Percentiles rank a stretch among this genome's conserved stretches.
phyloP scores from a whole-genome alignment of 257 asterid genomes.

The Datura wrightii region DNA sequence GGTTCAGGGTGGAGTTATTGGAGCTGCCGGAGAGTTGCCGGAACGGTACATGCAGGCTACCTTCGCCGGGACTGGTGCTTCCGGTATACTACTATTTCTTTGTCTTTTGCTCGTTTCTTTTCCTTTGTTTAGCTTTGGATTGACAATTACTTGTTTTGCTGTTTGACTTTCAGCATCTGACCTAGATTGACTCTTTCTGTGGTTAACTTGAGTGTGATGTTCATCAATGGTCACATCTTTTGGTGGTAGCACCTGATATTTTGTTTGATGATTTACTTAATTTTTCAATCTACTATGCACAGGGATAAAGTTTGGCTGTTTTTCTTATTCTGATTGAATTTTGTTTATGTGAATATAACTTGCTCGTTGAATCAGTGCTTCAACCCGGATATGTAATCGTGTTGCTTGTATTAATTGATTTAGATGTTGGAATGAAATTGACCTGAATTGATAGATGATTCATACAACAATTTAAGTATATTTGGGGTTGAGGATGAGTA shows the following conservation, averaged over 20 bases:
- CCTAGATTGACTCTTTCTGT: not conserved
- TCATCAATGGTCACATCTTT: not conserved
- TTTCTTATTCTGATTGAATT: not conserved
- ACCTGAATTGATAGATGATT: not conserved
- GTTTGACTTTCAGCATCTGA: not conserved
- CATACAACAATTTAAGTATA: not conserved
- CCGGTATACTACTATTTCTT: slow-evolving; percentile 52
- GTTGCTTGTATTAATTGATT: not conserved
- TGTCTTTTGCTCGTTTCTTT: not conserved
- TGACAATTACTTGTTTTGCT: not conserved
- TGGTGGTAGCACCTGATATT: not conserved
- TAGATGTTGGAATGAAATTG: not conserved
- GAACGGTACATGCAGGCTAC: slow-evolving; percentile 95
- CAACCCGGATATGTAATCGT: not conserved
- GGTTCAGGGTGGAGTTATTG: slow-evolving; percentile 91
- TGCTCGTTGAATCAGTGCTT: not conserved
- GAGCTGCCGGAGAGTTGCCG: slow-evolving; percentile 92
- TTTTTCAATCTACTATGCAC: not conserved
- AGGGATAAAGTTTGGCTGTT: not conserved
- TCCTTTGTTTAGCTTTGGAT: not conserved
- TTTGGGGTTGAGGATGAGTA: not conserved
- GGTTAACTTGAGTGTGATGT: slow-evolving; percentile 1
- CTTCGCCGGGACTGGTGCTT: slow-evolving; percentile 92
- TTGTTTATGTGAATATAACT: not conserved
- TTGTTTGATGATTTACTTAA: not conserved